A percentile compares a stretch with the other conserved stretches of the same genome.
These are phyloP conservation scores for Heliamphora exappendiculata DNA, from an alignment of 148 eudicot species.

Conservation along the genomic window DNA sequence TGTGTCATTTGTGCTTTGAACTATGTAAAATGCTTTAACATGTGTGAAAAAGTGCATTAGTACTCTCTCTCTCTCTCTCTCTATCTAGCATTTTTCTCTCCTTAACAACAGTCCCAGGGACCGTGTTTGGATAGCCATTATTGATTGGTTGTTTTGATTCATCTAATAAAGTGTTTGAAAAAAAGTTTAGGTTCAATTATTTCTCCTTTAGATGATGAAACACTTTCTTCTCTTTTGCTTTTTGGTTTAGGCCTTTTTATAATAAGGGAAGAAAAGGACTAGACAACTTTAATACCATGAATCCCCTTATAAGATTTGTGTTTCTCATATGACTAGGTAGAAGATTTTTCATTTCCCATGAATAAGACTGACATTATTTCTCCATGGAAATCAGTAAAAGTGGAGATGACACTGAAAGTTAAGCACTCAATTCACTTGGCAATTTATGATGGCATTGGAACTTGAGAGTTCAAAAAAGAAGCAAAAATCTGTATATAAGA, in stretches of 20 bases:
- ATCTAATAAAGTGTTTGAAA: not conserved
- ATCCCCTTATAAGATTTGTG: not conserved
- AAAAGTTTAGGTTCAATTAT: not conserved
- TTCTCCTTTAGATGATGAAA: conserved; percentile 7
- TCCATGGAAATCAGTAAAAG: not conserved
- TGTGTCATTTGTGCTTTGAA: too few relatives aligned
- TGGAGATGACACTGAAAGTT: not conserved
- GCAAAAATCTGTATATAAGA: too few relatives aligned
- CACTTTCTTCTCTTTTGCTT: conserved; percentile 10
- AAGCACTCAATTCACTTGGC: not conserved
- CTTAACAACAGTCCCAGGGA: too few relatives aligned
- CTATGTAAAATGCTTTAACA: too few relatives aligned
- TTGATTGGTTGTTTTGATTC: not conserved
- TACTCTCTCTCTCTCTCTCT: too few relatives aligned
- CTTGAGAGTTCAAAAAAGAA: not conserved
- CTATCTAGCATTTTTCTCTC: too few relatives aligned
- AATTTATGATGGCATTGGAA: not conserved
- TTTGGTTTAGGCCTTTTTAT: conserved; percentile 2
- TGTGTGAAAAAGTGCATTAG: too few relatives aligned
- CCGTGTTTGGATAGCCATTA: too few relatives aligned
- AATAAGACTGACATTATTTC: not conserved
- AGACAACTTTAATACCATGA: not conserved
- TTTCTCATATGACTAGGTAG: not conserved
- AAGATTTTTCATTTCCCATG: not conserved
- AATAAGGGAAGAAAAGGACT: not conserved